Conservation (phyloP, 2,329 filamentous ascomycete species). For the Fusarium scirpi region DNA sequence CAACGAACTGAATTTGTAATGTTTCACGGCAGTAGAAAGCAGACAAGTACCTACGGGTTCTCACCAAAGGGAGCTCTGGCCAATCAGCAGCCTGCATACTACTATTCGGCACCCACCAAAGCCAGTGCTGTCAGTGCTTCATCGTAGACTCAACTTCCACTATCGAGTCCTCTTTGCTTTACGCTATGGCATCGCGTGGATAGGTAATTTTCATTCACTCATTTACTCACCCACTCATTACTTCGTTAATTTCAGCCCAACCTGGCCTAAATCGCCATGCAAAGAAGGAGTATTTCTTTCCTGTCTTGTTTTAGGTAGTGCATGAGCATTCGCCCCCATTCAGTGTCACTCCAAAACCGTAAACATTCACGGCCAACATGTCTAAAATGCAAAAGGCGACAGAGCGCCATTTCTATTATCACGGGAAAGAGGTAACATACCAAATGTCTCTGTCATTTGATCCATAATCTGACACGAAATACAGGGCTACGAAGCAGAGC, state of each 20-base stretch:
- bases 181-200: neutral
- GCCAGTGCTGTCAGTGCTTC: conserved; percentile 3
- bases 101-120: neutral
- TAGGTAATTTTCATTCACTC: neutral
- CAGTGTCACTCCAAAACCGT: neutral
- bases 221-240: neutral
- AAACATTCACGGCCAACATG: neutral
- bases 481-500: conserved; percentile 55
- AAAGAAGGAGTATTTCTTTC: neutral
- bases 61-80: neutral
- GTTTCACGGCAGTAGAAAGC: neutral
- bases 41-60: neutral
- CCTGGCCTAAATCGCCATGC: neutral
- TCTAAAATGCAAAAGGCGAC: conserved; percentile 61
- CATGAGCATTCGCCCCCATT: neutral
- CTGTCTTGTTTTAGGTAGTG: neutral
- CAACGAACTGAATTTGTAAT: neutral
- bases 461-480: neutral
- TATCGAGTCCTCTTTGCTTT: neutral
- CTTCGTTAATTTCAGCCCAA: neutral
- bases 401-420: conserved; percentile 63
- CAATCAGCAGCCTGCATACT: conserved; percentile 19
- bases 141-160: neutral
- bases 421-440: conserved; percentile 54
- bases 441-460: neutral